Evolutionary conservation across 2,329 filamentous ascomycete species (phyloP), one percentile per base, ranked within the genome.

Genomic region (Colletotrichum karsti): DNA sequence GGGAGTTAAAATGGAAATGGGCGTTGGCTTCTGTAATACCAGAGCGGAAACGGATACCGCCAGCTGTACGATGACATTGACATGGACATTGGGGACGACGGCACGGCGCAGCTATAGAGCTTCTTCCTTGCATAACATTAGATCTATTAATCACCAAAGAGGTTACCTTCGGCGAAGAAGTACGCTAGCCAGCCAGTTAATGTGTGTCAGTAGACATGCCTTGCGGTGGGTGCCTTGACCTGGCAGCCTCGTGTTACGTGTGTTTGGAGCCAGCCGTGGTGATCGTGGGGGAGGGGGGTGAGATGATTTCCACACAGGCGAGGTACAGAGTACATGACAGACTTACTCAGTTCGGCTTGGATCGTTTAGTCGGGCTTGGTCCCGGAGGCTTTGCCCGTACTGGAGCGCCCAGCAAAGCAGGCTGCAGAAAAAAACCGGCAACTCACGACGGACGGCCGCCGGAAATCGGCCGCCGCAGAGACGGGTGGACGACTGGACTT

Each of bases 11-110:
- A 35, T 35, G 37, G 42, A 46, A 22, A 56, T 37, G 24, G 54
- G 55, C 48, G 59, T 67, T 67, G 58, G 26, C 39, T 62, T 55
- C 59, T 69, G 59, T 70, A 70, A 69, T 44, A 69, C 56, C 48
- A 67, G 62, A 28, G 44, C 56, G 56, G 57, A 39, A 18, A 20
- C 22, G 33, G 44, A 37, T 53, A 58, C 53, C 37, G 39, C 57
- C 13, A 39, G 28, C 39, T 70, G 63, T 66, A 68, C 39, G 33
- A 68, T 68, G 62, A 69, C 39, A 44, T 58, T 50, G 46, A 50
- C 28, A 28, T 50, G 26, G 46, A 50, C 24, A 50, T 50, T 50
- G 46, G 60, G 20, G 60, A 54, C 44, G 51, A 37, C n/a, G 33
- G 41, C 55, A 55, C 28, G 55, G 48, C 50, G 50, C 26, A 61